Base-by-base conservation (phyloP, 2,329 filamentous ascomycete species). In the Arthroderma sp. region DNA sequence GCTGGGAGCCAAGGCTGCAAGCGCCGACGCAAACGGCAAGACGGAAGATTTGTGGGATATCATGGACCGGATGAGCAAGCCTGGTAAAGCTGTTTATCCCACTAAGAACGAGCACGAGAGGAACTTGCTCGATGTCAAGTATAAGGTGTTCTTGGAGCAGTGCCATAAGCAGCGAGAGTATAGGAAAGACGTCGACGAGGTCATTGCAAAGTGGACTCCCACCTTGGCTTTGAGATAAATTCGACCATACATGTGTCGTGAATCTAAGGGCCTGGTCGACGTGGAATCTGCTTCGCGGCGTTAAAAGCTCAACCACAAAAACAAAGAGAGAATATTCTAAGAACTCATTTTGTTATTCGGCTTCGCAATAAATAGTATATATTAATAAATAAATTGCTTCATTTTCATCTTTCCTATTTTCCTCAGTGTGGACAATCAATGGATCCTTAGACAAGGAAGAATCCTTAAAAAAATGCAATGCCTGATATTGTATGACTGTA, bases 51-150 rank as follows among this genome's bases (percentile, higher is more conserved):
- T 98, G 49, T 98, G 91, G 91, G 77, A 80, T 54, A 95, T 98
- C 61, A 98, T 98, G 91, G 85, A 94, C 63, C 78, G 87, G 46
- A 91, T 95, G 81, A 94, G 85, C 68, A 94, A 95, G 72, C 83
- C 86, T 6, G 91, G 89, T 30, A 85, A 81, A 56, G 77, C 87
- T 40, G 82, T 95, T 2, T 73, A 80, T 62, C 87, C 89, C 0
- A 79, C 79, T 22, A 76, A 72, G 43, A 77, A 93, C 59, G 66
- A 69, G 47, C 74, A 75, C 7, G 82, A 94, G 71, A 88, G 83
- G 71, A 78, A 77, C 59, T 67, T 98, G 52, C 69, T 98, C 43
- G 73, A 83, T 55, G 82, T 81, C 50, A 98, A 98, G 72, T 98
- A 95, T 61, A 81, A 85, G 58, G 78, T 98, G n/a, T 96, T 96